Conservation (phyloP, 345 rosid genomes). For the Acer saccharum region DNA sequence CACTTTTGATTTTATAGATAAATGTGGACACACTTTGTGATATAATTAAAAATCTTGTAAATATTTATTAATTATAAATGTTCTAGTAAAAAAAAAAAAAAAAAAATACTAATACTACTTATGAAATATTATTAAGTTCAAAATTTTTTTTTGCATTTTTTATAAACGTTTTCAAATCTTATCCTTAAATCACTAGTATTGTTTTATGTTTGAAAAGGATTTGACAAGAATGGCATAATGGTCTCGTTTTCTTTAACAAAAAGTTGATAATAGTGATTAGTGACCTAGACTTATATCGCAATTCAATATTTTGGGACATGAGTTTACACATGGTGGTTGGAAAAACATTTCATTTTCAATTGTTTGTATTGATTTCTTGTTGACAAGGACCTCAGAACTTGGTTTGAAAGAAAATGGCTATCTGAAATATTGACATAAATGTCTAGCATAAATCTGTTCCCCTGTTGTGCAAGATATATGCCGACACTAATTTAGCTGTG, state of each 20-base stretch:
- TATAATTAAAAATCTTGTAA: too few relatives aligned
- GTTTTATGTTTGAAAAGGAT: background rate
- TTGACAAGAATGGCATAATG: background rate
- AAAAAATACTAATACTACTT: too few relatives aligned
- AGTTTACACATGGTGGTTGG: background rate
- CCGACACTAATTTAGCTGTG: too few relatives aligned
- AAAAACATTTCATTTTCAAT: background rate
- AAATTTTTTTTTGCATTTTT: too few relatives aligned
- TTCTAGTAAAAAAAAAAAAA: too few relatives aligned
- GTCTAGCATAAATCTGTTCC: background rate
- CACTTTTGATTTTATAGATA: too few relatives aligned
- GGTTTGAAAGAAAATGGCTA: background rate
- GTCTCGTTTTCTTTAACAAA: background rate
- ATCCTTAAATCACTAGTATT: background rate
- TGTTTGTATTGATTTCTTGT: background rate
- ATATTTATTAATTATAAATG: too few relatives aligned
- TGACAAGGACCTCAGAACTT: background rate
- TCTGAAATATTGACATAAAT: background rate
- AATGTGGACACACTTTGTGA: too few relatives aligned
- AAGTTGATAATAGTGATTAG: background rate
- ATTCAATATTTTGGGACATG: background rate
- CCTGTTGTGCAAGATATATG: background rate
- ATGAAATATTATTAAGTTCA: too few relatives aligned
- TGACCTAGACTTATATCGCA: background rate
- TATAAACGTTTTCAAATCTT: background rate